Evolutionary conservation across 306 rosid species (phyloP), one percentile per base, ranked within the genome.

Genomic region (Neltuma alba): DNA sequence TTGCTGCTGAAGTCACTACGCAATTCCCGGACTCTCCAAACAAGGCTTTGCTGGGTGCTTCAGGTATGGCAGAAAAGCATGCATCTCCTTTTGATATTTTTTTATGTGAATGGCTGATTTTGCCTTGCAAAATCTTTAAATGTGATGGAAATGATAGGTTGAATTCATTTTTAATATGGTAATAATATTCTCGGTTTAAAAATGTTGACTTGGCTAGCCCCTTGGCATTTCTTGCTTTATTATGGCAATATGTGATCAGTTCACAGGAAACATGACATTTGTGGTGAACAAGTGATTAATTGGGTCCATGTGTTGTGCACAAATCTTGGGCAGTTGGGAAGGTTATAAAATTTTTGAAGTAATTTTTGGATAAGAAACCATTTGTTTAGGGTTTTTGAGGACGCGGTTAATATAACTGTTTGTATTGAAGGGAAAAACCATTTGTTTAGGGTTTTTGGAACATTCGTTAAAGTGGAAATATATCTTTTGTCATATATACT

Each of bases 11-110:
- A 52, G 83, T 6, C 15, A 37, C 31, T 45, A 31, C 11, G 57
- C 69, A 30, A 52, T 62, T 20, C 5, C 36, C 0, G 3, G 18
- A 3, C 55, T 30, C 52, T 72, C 38, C 34, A 31, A 23, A 63
- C 40, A 57, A 76, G 68, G 77, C 52, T n/a, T 72, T 44, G 31
- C 37, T 47, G 20, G 74, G 50, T 55, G 58, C 70, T 34, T 72
- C 77, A 37, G 84, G 84, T 82, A 63, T 79, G 79, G 55, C 79
- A 75, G 20, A 57, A 47, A 40, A 31, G 36, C 69, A 6, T 82
- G 54, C 34, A 15, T 69, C 34, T 70, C 58, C 54, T 23, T 27
- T 67, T 14, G 1, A 3, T 64, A 2, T 41, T 52, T 37, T 20
- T 27, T 60, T 77, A 66, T n/a, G 63, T 30, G n/a, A n/a, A 48